phyloP scores from a whole-genome alignment of 2,329 filamentous ascomycete genomes.

The Chaetomiaceae sp. region DNA sequence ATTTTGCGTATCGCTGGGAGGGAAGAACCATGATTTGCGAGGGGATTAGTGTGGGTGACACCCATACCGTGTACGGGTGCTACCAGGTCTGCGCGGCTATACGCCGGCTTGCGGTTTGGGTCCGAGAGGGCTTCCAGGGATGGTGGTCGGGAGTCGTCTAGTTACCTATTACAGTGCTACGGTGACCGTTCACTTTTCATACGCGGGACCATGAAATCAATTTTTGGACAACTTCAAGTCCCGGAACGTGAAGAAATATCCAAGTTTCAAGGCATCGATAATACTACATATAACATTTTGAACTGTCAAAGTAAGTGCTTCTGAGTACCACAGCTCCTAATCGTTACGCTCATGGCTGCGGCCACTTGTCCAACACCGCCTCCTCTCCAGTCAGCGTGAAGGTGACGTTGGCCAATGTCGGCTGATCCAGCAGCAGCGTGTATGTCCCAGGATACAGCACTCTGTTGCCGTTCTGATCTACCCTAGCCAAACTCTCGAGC shows the following conservation, averaged over 20 bases:
- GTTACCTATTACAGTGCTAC: too few relatives aligned
- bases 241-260: too few relatives aligned
- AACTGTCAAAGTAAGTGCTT: too few relatives aligned
- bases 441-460: slow-evolving; percentile 53
- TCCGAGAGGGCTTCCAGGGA: slow-evolving; percentile 1
- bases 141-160: slow-evolving; percentile 1
- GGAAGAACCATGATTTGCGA: slow-evolving; percentile 9
- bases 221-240: too few relatives aligned
- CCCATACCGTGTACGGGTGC: slow-evolving; percentile 10
- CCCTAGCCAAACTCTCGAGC: slow-evolving; percentile 46
- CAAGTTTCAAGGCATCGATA: too few relatives aligned
- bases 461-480: slow-evolving; percentile 46
- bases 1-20: slow-evolving; percentile 12
- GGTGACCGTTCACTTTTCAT: too few relatives aligned
- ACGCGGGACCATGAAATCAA: too few relatives aligned
- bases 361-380: slow-evolving; percentile 38
- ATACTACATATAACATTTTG: too few relatives aligned
- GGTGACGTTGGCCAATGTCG: slow-evolving; percentile 36
- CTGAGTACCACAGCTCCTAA: too few relatives aligned
- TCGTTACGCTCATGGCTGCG: slow-evolving; percentile 17
- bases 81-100: slow-evolving; percentile 9
- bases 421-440: slow-evolving; percentile 42
- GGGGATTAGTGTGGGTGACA: slow-evolving; percentile 1
- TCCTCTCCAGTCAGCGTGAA: slow-evolving; percentile 45
- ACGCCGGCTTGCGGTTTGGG: slow-evolving; percentile 7